phyloP scores from a whole-genome alignment of 2,329 filamentous ascomycete species.

The Colletotrichum sp. region DNA sequence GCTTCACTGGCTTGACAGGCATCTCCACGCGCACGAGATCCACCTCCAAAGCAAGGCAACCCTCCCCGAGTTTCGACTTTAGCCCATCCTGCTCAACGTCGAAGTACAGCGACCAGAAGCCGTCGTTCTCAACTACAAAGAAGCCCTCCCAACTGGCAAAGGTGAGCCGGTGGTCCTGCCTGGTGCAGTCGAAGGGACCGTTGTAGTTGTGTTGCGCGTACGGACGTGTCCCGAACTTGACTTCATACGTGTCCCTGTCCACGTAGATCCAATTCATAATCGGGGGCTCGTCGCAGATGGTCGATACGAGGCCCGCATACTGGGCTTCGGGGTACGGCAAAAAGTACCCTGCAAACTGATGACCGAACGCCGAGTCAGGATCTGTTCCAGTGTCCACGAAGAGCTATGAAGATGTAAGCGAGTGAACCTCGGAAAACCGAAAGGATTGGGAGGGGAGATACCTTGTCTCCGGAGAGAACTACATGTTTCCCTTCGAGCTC shows the following conservation, averaged over 20 bases:
- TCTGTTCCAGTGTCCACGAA: constrained; percentile 49
- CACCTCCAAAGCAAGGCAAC: constrained; percentile 58
- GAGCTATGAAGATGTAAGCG: constrained; percentile 30
- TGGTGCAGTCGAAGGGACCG: constrained; percentile 56
- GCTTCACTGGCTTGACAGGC: constrained; percentile 11
- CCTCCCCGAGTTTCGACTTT: constrained; percentile 47
- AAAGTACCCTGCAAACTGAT: constrained; percentile 62
- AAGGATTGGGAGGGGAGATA: constrained; percentile 14
- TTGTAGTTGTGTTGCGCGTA: constrained; percentile 48
- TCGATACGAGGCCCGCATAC: constrained; percentile 52
- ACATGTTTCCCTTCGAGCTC: constrained; percentile 48
- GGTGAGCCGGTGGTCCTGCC: constrained; percentile 55
- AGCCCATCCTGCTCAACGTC: constrained; percentile 51
- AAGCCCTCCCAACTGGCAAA: constrained; percentile 57
- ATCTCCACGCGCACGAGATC: constrained; percentile 59
- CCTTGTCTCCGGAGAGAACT: constrained; percentile 49
- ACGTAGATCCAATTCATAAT: constrained; percentile 58
- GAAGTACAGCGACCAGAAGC: constrained; percentile 53
- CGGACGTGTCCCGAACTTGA: constrained; percentile 50
- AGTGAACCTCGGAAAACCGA: background rate
- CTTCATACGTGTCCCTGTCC: constrained; percentile 48
- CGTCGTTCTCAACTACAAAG: constrained; percentile 48
- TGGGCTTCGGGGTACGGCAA: constrained; percentile 60
- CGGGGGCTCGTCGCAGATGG: constrained; percentile 53
- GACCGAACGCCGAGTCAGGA: constrained; percentile 38